Base-by-base conservation (phyloP, 495 filamentous ascomycete species). In the Usnea hakonensis region DNA sequence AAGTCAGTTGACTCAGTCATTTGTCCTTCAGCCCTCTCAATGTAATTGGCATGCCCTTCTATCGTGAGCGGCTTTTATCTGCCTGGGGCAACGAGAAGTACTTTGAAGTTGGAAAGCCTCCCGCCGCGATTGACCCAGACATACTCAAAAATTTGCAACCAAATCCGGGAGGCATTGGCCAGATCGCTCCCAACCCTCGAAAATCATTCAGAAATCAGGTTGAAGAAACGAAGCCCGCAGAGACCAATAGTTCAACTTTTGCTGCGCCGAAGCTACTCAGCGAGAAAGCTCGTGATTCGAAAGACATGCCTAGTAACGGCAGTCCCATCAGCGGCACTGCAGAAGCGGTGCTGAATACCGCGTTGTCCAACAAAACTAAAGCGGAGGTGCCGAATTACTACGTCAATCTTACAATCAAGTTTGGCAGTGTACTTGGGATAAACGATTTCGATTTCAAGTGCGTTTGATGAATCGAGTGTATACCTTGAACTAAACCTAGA, bases 371-470 rank as follows among this genome's bases (percentile, higher is more conserved):
- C 78, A 70, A 88, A 75, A 75, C 81, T 75, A 69, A 83, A 50
- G 73, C 81, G 44, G 90, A 96, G 57, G 89, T 93, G 28, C 86
- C 94, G 3, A 79, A 87, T 2, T 87, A 91, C 73, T 98, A 50
- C 46, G 46, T 17, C 46, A 50, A 50, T 17, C 23, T 50, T 8
- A 50, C 9, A 10, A 50, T 50, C 26, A 23, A 50, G 5, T 30
- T 50, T 30, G 46, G 46, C 3, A 16, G 16, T 28, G 30, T 6
- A 13, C 46, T 50, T 30, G 46, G 94, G 14, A 90, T 99, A 3
- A 91, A 96, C 68, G 95, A 97, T 73, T 97, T 97, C 71, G 93
- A 98, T 73, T 98, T 98, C 76, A 84, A 85, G 88, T 96, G 75
- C 72, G 83, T 69, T 17, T 35, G 46, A 28, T 50, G 46, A 50